Conservation (phyloP, 257 asterid species). For the Anisodus tanguticus region DNA sequence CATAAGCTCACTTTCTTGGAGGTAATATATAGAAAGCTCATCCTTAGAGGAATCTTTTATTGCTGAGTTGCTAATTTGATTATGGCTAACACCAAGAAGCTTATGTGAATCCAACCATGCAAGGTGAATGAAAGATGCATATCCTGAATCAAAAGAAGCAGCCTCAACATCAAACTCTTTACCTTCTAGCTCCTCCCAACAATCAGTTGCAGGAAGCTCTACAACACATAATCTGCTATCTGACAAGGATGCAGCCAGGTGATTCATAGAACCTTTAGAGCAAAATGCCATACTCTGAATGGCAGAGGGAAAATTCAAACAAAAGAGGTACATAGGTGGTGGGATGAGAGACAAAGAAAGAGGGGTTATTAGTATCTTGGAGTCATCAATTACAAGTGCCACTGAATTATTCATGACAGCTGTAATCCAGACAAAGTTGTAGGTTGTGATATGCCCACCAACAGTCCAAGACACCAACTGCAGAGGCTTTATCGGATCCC, state of each 20-base stretch:
- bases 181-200: constrained; percentile 94
- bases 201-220: constrained; percentile 78
- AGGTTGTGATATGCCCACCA: constrained; percentile 61
- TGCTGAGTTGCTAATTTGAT: constrained; percentile 34
- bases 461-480: constrained; percentile 77
- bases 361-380: constrained; percentile 74
- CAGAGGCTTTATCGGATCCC: constrained; percentile 81
- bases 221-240: constrained; percentile 82
- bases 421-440: constrained; percentile 80
- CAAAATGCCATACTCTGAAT: constrained; percentile 59
- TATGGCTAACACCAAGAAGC: constrained; percentile 59
- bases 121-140: constrained; percentile 60
- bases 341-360: constrained; percentile 82
- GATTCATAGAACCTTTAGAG: constrained; percentile 52
- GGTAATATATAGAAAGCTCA: constrained; percentile 51
- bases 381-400: constrained; percentile 85
- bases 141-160: constrained; percentile 45
- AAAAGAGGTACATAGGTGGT: constrained; percentile 81
- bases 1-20: constrained; percentile 70
- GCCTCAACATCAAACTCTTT: constrained; percentile 63
- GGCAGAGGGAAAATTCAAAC: constrained; percentile 68
- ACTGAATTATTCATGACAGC: constrained; percentile 78
- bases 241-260: constrained; percentile 75
- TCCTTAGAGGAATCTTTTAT: constrained; percentile 41
- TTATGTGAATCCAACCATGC: constrained; percentile 74